Evolutionary conservation across 2,329 filamentous ascomycete genomes (phyloP).

Genomic region (Neobulgaria alba): DNA sequence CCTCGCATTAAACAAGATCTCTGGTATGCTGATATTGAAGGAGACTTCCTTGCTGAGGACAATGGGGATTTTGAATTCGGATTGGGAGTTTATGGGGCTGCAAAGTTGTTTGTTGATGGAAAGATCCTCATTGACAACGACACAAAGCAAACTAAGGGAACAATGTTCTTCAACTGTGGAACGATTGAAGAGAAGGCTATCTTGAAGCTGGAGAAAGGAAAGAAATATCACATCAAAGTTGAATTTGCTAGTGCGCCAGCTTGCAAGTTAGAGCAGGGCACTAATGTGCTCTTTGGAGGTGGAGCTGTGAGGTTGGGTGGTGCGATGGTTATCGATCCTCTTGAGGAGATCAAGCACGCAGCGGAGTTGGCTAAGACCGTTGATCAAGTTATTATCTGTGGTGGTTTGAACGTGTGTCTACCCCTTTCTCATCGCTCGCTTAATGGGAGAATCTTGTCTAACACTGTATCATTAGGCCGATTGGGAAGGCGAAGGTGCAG

Average conservation of each 20-base stretch:
- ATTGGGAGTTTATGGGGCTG: slow-evolving; percentile 28
- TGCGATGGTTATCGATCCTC: slow-evolving; percentile 46
- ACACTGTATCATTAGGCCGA: too few relatives aligned
- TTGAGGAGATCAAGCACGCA: slow-evolving; percentile 55
- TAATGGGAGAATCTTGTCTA: too few relatives aligned
- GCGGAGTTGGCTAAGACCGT: slow-evolving; percentile 58
- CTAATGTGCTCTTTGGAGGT: slow-evolving; percentile 42
- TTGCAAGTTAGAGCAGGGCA: slow-evolving; percentile 43
- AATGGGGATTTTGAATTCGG: slow-evolving; percentile 28
- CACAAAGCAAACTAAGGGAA: slow-evolving; percentile 26
- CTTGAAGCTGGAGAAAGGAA: slow-evolving; percentile 23
- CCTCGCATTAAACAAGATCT: slow-evolving; percentile 28
- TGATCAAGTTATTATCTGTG: slow-evolving; percentile 71
- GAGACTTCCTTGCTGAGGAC: slow-evolving; percentile 24
- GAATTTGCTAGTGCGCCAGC: slow-evolving; percentile 49
- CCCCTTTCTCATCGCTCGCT: background rate
- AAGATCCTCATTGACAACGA: slow-evolving; percentile 31
- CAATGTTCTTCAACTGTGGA: slow-evolving; percentile 28
- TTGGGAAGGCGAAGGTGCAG: slow-evolving; percentile 73
- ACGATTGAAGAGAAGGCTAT: slow-evolving; percentile 29
- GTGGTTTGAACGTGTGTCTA: slow-evolving; percentile 54
- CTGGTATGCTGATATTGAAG: slow-evolving; percentile 34
- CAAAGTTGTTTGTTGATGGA: slow-evolving; percentile 30
- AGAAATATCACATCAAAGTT: slow-evolving; percentile 27
- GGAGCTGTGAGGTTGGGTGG: slow-evolving; percentile 57